Evolutionary conservation across 106 monocot genomes (phyloP).

Genomic region (Allium fistulosum): DNA sequence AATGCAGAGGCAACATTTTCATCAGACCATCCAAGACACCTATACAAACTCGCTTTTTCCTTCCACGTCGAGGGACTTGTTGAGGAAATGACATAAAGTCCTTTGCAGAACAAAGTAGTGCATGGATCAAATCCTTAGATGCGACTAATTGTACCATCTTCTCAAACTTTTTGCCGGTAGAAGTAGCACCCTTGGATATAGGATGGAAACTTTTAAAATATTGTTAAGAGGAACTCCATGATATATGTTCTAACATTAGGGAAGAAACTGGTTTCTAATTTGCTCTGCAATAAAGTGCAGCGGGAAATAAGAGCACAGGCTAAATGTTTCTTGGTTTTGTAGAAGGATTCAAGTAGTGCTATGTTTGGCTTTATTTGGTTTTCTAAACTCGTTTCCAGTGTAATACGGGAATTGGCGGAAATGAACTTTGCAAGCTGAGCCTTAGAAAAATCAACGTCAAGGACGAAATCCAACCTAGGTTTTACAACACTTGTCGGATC

Average conservation of each 20-base stretch:
- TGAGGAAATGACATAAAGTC: slow-evolving; percentile 6
- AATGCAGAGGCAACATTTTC: slow-evolving; percentile 24
- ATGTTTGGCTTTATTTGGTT: too few relatives aligned
- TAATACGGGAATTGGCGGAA: background rate
- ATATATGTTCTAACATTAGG: slow-evolving; percentile 16
- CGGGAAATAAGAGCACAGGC: too few relatives aligned
- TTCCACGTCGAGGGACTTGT: slow-evolving; percentile 18
- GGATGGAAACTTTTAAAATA: slow-evolving; percentile 9
- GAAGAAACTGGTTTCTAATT: slow-evolving; percentile 2
- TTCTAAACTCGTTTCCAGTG: too few relatives aligned
- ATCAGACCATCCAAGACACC: slow-evolving; percentile 41
- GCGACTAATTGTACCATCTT: slow-evolving; percentile 3
- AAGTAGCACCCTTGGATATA: slow-evolving; percentile 5
- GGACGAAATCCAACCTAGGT: slow-evolving; percentile 41
- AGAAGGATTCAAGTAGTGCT: background rate
- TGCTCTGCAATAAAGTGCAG: slow-evolving; percentile 2
- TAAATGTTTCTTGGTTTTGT: slow-evolving; percentile 7
- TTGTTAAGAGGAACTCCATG: slow-evolving; percentile 13
- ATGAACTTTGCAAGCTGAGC: slow-evolving; percentile 15
- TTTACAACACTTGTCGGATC: background rate
- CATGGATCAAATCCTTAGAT: slow-evolving; percentile 18
- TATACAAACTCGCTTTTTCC: slow-evolving; percentile 16
- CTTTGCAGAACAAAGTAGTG: slow-evolving; percentile 14
- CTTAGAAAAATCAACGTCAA: slow-evolving; percentile 12
- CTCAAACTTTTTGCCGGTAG: slow-evolving; percentile 1